These are phyloP conservation scores for Diaporthe sp. DNA, from an alignment of 2,329 filamentous ascomycete species.

Conservation along the genomic window DNA sequence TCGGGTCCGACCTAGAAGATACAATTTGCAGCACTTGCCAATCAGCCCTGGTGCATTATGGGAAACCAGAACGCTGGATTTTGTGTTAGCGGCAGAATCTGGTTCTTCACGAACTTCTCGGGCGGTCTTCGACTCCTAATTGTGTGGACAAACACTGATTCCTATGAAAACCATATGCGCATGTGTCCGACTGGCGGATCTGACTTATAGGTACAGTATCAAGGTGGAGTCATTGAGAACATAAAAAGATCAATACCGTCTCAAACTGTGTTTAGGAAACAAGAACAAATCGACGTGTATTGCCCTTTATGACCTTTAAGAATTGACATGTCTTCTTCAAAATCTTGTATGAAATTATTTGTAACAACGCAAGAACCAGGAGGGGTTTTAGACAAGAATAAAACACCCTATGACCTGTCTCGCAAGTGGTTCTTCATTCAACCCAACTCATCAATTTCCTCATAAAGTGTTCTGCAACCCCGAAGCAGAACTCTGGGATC, in stretches of 20 bases:
- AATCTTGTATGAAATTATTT: background rate
- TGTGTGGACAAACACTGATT: background rate
- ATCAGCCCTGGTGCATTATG: no score
- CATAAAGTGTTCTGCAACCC: no score
- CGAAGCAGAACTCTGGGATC: background rate
- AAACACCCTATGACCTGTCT: no score
- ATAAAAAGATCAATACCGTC: background rate
- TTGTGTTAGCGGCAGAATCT: no score
- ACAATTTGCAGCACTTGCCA: background rate
- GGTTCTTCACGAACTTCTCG: no score
- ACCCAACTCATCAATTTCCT: no score
- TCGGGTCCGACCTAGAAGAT: background rate
- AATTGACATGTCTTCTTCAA: background rate
- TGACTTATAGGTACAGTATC: background rate
- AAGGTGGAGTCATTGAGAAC: background rate
- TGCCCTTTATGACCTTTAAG: background rate
- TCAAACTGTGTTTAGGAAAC: background rate
- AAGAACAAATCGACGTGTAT: background rate
- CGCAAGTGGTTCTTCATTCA: no score
- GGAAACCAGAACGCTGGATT: no score
- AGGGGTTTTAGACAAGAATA: no score
- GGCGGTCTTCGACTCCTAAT: no score
- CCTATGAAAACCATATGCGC: background rate
- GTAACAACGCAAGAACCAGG: background rate
- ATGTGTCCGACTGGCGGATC: background rate